phyloP scores from a whole-genome alignment of 306 rosid genomes.

The Pachyrhizus erosus region DNA sequence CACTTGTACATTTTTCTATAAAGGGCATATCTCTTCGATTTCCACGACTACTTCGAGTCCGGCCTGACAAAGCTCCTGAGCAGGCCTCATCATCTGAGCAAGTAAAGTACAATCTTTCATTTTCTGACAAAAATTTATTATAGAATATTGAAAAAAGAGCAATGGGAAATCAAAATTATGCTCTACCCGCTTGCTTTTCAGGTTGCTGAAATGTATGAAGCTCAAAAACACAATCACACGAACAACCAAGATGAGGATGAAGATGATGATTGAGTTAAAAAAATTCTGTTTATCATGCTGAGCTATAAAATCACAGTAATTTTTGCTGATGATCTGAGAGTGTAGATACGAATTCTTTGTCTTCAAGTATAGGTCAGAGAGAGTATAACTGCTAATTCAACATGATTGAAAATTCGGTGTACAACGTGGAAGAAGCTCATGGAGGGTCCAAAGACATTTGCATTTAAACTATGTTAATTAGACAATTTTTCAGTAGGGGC shows the following conservation, averaged over 20 bases:
- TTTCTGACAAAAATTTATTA: neutral
- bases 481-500: neutral
- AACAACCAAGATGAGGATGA: constrained; percentile 68
- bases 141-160: constrained; percentile 14
- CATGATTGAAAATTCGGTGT: constrained; percentile 19
- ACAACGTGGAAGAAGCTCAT: constrained; percentile 28
- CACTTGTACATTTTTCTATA: constrained; percentile 16
- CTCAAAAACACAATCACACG: constrained; percentile 68
- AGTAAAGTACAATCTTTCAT: constrained; percentile 53
- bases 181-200: constrained; percentile 38
- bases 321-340: neutral
- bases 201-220: constrained; percentile 91
- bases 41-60: constrained; percentile 78
- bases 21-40: constrained; percentile 96
- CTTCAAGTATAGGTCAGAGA: constrained; percentile 32
- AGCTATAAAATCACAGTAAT: neutral
- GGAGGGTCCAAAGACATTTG: constrained; percentile 34
- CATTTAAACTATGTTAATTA: constrained; percentile 20
- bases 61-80: constrained; percentile 89
- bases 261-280: constrained; percentile 58
- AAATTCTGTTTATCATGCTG: constrained; percentile 28
- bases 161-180: constrained; percentile 7
- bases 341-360: constrained; percentile 29
- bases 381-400: constrained; percentile 7
- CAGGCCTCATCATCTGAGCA: constrained; percentile 81